phyloP scores from a whole-genome alignment of 148 eudicot species.

The Fagopyrum tataricum region DNA sequence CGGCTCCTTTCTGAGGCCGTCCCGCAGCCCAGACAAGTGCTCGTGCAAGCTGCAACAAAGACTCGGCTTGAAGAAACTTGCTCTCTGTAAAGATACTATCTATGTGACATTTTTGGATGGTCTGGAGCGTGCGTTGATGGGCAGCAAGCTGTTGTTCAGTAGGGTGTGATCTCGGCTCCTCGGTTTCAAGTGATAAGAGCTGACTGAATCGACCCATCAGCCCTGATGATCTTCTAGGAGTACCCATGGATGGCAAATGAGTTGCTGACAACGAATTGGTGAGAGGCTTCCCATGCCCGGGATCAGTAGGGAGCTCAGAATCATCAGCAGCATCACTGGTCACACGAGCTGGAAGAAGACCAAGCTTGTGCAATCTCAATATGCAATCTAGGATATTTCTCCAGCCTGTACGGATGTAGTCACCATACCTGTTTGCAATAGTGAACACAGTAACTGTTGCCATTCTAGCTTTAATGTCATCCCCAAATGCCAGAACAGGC shows the following conservation, averaged over 20 bases:
- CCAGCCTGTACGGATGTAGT: constrained; percentile 80
- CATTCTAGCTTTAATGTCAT: constrained; percentile 78
- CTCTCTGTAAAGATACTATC: constrained; percentile 86
- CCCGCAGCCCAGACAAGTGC: constrained; percentile 79
- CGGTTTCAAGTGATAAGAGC: constrained; percentile 74
- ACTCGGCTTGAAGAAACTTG: constrained; percentile 94
- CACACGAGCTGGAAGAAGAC: constrained; percentile 88
- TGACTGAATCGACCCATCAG: constrained; percentile 91
- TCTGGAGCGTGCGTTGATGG: constrained; percentile 83
- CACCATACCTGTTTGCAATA: constrained; percentile 82
- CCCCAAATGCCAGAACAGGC: constrained; percentile 71
- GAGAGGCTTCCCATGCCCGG: constrained; percentile 40
- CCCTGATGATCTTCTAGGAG: constrained; percentile 76
- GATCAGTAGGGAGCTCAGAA: constrained; percentile 45
- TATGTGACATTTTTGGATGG: constrained; percentile 75
- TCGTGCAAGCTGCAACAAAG: constrained; percentile 71
- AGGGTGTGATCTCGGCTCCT: constrained; percentile 80
- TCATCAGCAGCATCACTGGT: constrained; percentile 82
- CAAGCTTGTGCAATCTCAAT: constrained; percentile 68
- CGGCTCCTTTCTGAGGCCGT: constrained; percentile 53
- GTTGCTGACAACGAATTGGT: constrained; percentile 46
- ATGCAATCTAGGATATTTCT: constrained; percentile 81
- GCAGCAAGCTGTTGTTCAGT: constrained; percentile 82
- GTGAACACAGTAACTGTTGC: constrained; percentile 83
- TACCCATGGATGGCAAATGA: constrained; percentile 46